These are phyloP conservation scores for Rubus idaeus DNA, from an alignment of 306 rosid species.

Conservation along the genomic window DNA sequence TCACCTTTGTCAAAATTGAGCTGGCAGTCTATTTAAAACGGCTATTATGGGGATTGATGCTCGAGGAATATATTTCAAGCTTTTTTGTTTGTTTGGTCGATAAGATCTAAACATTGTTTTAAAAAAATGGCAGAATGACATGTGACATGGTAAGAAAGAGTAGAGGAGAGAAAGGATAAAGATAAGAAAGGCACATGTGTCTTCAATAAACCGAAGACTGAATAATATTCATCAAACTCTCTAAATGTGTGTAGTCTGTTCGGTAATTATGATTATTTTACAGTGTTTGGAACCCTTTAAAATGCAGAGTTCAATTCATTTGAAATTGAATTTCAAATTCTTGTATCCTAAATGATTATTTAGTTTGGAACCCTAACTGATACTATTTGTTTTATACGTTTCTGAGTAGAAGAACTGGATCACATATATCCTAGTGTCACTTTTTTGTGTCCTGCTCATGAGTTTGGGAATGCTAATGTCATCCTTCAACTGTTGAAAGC, in stretches of 20 bases:
- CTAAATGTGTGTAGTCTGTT: not conserved
- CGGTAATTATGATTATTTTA: not conserved
- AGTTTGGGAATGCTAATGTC: conserved; percentile 1
- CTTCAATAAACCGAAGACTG: not conserved
- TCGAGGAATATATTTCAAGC: not conserved
- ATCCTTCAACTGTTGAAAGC: not conserved
- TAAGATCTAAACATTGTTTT: not conserved
- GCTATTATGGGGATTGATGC: not conserved
- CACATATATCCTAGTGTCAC: not conserved
- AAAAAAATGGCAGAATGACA: not conserved
- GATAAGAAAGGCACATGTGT: not conserved
- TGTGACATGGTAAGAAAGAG: not conserved
- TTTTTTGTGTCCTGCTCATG: not conserved
- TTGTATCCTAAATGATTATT: not conserved
- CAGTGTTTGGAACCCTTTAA: not conserved
- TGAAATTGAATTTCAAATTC: not conserved
- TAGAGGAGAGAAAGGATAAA: not conserved
- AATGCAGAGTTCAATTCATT: not conserved
- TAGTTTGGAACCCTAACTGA: not conserved
- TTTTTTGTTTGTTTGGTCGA: not conserved
- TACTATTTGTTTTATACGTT: not conserved
- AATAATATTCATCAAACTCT: not conserved
- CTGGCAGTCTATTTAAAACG: too few relatives aligned
- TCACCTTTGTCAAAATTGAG: too few relatives aligned
- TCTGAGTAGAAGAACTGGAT: conserved; percentile 3